Base-by-base conservation (phyloP, 2,329 filamentous ascomycete species). In the Bimuria novae-zelandiae region DNA sequence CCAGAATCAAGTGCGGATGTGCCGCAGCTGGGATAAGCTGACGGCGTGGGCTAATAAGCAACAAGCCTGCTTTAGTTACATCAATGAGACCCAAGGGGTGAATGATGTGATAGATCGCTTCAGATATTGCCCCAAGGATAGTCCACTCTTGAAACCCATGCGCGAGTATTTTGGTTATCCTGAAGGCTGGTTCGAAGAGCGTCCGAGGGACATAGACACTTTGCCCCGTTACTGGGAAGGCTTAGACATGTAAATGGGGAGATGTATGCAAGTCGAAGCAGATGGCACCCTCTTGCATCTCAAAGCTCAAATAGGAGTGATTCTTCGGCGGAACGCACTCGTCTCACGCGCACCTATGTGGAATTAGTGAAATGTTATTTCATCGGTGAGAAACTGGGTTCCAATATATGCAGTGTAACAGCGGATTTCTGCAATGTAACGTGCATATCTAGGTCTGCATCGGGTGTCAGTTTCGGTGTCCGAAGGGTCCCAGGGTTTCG, bases 21-120 rank as follows among this genome's bases (percentile, higher is more conserved):
- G 40, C 16, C 40, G 40, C 10, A 43, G 40, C n/a, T 43, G 40
- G 40, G 40, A 43, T 17, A 25, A 29, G 16, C 16, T 43, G 40
- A 30, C 5, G 3, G 40, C 27, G 25, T 43, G 40, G 40, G 40
- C 40, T 10, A 43, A 30, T 11, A 22, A 43, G 40, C 7, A 43
- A 11, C 19, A 22, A 4, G 40, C 40, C 12, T 43, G 40, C 40
- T 43, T 43, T 29, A 22, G 5, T 19, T 43, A 43, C 16, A 43
- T 43, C 5, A 43, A 43, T 30, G 40, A 43, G 40, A 43, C 40
- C 21, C 40, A 43, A 29, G 40, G 40, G 27, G 40, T 43, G 40
- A 22, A 29, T 7, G 25, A 5, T 17, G 40, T 43, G 4, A 43
- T 43, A 25, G 40, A 43, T 19, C 40, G 40, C 19, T 43, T 43